A percentile compares a stretch with the other conserved stretches of the same genome.
These are phyloP conservation scores for Mycotypha africana DNA, from an alignment of 371 early-diverging fungal species.

Conservation along the genomic window DNA sequence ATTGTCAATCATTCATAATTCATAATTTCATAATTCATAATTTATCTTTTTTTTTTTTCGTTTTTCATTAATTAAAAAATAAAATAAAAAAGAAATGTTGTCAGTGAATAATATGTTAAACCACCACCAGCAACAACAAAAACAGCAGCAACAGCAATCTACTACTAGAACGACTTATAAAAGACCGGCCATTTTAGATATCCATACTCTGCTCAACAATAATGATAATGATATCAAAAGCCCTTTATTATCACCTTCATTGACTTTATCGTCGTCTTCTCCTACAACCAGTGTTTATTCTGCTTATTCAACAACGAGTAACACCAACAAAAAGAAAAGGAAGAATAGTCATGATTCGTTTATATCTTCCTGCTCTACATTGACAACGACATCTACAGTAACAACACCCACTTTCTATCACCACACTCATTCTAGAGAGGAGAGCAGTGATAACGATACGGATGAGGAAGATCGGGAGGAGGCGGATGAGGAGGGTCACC, in stretches of 20 bases:
- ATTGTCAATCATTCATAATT: no score
- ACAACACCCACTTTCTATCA: slow-evolving; percentile 10
- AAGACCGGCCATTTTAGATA: slow-evolving; percentile 35
- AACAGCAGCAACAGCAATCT: no score
- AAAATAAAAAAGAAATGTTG: slow-evolving; percentile 6
- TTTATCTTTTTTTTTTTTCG: slow-evolving; percentile 8
- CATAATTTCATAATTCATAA: slow-evolving; percentile 6
- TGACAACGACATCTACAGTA: neutral
- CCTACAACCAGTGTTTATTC: slow-evolving; percentile 21
- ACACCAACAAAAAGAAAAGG: slow-evolving; percentile 7
- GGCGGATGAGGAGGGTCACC: slow-evolving; percentile 15
- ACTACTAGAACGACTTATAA: slow-evolving; percentile 13
- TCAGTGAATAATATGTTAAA: slow-evolving; percentile 21
- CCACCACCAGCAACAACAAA: slow-evolving; percentile 3
- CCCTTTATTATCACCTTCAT: slow-evolving; percentile 30
- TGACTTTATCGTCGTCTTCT: slow-evolving; percentile 25
- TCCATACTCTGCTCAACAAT: slow-evolving; percentile 20
- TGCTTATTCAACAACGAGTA: slow-evolving; percentile 12
- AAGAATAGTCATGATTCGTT: neutral
- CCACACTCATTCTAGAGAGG: neutral
- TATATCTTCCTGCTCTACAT: neutral
- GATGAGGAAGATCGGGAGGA: slow-evolving; percentile 3
- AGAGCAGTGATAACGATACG: neutral
- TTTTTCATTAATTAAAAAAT: slow-evolving; percentile 7
- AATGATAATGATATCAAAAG: slow-evolving; percentile 10